Evolutionary conservation across 345 rosid genomes (phyloP).

Genomic region (Firmiana major): DNA sequence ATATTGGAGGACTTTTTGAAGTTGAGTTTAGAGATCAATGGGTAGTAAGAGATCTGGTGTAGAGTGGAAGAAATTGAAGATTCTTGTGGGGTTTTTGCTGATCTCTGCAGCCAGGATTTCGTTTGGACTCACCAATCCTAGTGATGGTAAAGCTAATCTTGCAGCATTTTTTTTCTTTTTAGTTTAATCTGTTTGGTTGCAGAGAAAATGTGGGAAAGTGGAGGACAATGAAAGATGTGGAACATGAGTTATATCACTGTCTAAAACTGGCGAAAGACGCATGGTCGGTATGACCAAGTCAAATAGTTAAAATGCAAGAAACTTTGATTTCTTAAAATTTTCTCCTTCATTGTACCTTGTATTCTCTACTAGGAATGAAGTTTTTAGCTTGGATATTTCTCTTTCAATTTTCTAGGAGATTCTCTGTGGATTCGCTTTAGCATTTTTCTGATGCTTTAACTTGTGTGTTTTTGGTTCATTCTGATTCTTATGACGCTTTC

Average conservation of each 20-base stretch:
- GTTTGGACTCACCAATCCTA: conserved; percentile 58
- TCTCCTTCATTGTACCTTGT: neutral
- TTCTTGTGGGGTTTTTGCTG: conserved; percentile 49
- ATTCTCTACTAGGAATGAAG: neutral
- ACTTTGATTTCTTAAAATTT: neutral
- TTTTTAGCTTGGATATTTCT: neutral
- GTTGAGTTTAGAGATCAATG: conserved; percentile 39
- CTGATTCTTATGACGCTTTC: conserved; percentile 21
- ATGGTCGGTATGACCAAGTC: neutral
- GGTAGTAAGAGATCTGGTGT: conserved; percentile 49
- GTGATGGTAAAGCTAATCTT: conserved; percentile 53
- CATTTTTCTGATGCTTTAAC: neutral
- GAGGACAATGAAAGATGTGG: neutral
- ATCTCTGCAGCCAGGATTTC: conserved; percentile 53
- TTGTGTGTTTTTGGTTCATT: neutral
- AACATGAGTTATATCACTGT: conserved; percentile 13
- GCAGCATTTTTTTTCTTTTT: conserved; percentile 6
- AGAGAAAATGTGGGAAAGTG: neutral
- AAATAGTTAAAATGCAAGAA: neutral
- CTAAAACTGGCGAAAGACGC: neutral
- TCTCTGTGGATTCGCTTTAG: neutral
- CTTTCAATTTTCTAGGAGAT: neutral
- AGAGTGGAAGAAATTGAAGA: conserved; percentile 35
- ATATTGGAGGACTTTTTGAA: neutral
- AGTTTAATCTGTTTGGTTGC: neutral